These are phyloP conservation scores for Beauveria medogensis DNA, from an alignment of 2,329 filamentous ascomycete genomes.

Conservation along the genomic window DNA sequence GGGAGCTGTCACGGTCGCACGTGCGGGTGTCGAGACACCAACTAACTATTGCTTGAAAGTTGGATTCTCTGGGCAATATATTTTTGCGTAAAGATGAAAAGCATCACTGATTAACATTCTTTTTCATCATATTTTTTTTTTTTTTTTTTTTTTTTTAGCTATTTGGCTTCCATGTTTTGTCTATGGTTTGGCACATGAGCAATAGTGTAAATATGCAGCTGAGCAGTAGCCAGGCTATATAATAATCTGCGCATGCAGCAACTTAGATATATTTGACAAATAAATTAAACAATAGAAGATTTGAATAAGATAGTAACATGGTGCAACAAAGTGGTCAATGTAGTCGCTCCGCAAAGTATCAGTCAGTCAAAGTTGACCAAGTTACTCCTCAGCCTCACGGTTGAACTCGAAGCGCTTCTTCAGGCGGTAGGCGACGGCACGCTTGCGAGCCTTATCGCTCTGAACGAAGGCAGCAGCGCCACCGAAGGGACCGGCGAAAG, in stretches of 20 bases:
- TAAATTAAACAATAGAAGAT: neutral
- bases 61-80: too few relatives aligned
- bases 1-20: neutral
- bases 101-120: neutral
- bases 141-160: neutral
- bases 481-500: slow-evolving; percentile 53
- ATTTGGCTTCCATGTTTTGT: too few relatives aligned
- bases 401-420: slow-evolving; percentile 9
- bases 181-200: too few relatives aligned
- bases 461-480: slow-evolving; percentile 54
- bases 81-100: too few relatives aligned
- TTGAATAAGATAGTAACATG: neutral
- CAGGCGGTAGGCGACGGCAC: slow-evolving; percentile 39
- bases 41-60: neutral
- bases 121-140: neutral
- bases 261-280: neutral
- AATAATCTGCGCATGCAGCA: too few relatives aligned
- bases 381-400: neutral
- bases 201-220: too few relatives aligned
- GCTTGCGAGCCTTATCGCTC: slow-evolving; percentile 45
- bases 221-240: too few relatives aligned
- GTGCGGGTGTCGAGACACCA: neutral
- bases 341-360: neutral
- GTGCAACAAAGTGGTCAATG: too few relatives aligned
- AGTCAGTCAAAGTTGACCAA: neutral